Evolutionary conservation across 2,329 filamentous ascomycete species (phyloP), one percentile per base, ranked within the genome.

Genomic region (Seiridium unicorne): DNA sequence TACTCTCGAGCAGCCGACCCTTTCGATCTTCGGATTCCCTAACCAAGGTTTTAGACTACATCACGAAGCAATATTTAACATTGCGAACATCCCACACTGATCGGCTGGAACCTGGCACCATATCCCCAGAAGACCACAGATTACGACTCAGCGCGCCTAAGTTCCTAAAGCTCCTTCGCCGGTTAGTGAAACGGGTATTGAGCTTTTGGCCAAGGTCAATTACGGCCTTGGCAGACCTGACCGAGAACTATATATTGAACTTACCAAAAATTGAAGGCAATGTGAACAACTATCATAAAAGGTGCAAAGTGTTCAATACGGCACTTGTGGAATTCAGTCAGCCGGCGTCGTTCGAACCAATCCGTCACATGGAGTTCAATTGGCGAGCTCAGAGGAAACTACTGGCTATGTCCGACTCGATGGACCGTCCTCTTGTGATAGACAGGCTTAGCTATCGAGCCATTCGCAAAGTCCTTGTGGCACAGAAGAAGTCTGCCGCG

Each of bases 331-430:
- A 70, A 5, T 73, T 84, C 26, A 73, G 72, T 32, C 66, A 66
- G 54, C 73, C 74, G 13, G 68, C 79, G 3, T 63, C 66, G 0
- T 62, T 68, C 26, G 61, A 71, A 2, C 74, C 77, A 0, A 63
- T 77, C 31, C 58, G 62, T 3, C 74, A 79, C 44, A 77, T 77
- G 70, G 68, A 70, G 3, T 75, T 80, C 69, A 83, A 82, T 62
- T 89, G 86, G 86, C 76, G 81, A 58, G 84, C 84, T 0, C 83
- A 88, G 63, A 81, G 77, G 53, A 72, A 78, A 4, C 73, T 89
- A 35, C 70, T 89, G 32, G 74, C 77, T 18, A 75, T 83, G 68
- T 86, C 84, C 0, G 77, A 79, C 32, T 70, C 72, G 3, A 73
- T 85, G 36, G 68, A 77, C 1, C 78, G 76, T 6, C 77, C 83